Percentiles rank a stretch among this genome's conserved stretches.
Evolutionary conservation across 1,139 yeast genomes (phyloP).

Genomic region (Pichia sp.): DNA sequence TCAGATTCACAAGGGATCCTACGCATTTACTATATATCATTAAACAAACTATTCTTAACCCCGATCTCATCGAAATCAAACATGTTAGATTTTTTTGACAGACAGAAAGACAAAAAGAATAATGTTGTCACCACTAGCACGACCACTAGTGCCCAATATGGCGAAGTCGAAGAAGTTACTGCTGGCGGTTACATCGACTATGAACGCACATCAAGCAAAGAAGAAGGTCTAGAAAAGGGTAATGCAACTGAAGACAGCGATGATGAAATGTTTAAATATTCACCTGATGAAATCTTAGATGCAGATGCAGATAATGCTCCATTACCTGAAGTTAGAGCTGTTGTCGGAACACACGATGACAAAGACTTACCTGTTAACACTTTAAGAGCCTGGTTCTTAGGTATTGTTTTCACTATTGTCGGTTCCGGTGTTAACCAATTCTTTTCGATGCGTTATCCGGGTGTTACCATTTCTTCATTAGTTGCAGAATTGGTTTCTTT

Average conservation of each 20-base stretch:
- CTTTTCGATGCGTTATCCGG: constrained; percentile 7
- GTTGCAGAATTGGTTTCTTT: constrained; percentile 2
- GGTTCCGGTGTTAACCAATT: constrained; percentile 6
- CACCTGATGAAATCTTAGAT: constrained; percentile 1
- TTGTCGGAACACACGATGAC: background rate
- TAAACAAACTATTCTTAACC: too few species aligned
- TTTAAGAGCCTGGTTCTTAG: constrained; percentile 1
- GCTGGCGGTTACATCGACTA: background rate
- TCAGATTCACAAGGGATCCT: too few species aligned
- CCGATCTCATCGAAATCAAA: too few species aligned
- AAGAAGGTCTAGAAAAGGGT: background rate
- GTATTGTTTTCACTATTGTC: constrained; percentile 4
- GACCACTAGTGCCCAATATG: background rate
- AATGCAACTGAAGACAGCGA: background rate
- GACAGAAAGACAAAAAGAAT: background rate
- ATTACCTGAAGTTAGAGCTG: constrained; percentile 2
- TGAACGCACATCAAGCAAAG: background rate
- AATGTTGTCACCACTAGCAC: background rate
- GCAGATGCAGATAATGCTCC: constrained; percentile 2
- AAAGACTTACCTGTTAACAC: constrained; percentile 1
- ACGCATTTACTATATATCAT: too few species aligned
- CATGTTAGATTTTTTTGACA: constrained; percentile 2
- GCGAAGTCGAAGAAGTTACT: background rate
- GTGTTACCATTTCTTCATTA: constrained; percentile 3
- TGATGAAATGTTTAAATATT: background rate